phyloP scores from a whole-genome alignment of 140 eudicot species.

The Anethum foeniculum region DNA sequence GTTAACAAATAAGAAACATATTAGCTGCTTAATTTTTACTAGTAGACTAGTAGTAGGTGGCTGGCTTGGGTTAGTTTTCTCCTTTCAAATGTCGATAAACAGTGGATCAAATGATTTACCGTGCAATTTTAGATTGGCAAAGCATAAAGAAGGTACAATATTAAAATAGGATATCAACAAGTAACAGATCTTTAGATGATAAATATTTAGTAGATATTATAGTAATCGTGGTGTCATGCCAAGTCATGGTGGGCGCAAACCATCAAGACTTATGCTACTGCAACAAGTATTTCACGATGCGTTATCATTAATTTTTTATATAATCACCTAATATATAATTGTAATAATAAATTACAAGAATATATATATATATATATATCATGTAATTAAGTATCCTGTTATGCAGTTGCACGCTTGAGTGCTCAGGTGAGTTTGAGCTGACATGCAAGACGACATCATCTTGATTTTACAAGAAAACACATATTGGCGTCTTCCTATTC shows the following conservation, averaged over 20 bases:
- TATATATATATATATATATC: no score
- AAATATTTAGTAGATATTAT: background rate
- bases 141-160: background rate
- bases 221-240: background rate
- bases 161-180: background rate
- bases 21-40: background rate
- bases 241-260: background rate
- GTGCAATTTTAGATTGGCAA: background rate
- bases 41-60: background rate
- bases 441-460: background rate
- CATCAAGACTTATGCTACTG: background rate
- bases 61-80: background rate
- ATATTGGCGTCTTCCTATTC: background rate
- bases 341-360: background rate
- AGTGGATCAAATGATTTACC: background rate
- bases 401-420: background rate
- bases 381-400: no score
- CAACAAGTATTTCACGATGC: background rate
- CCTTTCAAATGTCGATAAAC: background rate
- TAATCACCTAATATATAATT: background rate
- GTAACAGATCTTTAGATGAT: background rate
- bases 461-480: background rate
- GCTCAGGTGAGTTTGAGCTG: background rate
- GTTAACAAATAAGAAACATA: background rate
- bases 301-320: background rate